Evolutionary conservation across 805 yeast genomes (phyloP), one percentile per base, ranked within the genome.

Genomic region (Nakazawaea ishiwadae): DNA sequence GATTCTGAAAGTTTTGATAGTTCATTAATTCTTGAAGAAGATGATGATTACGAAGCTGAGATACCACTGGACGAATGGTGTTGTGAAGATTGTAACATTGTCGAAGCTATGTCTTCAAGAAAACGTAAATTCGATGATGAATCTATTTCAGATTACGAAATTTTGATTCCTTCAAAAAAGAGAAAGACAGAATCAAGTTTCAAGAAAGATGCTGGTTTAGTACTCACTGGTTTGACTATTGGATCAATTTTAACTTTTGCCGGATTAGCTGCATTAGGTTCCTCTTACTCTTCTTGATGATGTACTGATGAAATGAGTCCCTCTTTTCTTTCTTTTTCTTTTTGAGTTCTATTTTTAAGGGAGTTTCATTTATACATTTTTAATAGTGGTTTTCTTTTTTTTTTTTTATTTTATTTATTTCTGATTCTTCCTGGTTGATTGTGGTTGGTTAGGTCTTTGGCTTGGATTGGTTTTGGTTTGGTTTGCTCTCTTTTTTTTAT

Each of bases 221-320:
- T 42, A 23, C n/a, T 32, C 11, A 18, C 40, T n/a, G 44, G 44
- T 19, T 6, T 37, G 8, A 16, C 41, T 2, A 9, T 42, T 16
- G 44, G 44, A 9, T 36, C 40, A 3, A n/a, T 42, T 11, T 28
- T 42, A 17, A 42, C 44, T 4, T 24, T 42, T 19, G 29, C 31
- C 8, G 37, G 40, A 9, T 32, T 42, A 18, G 34, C 38, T 3
- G 20, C 35, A n/a, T 32, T 42, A 20, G 44, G 44, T 10, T 28
- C 44, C 6, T 12, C 23, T 4, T 14, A 20, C n/a, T 36, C 23
- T 15, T 27, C 4, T 7, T 23, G 26, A 26, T 26, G 30, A n/a
- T n/a, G n/a, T n/a, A n/a, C n/a, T n/a, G n/a, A 15, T 18, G 20
- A 26, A 10, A 15, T 24, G 15, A 18, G 12, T 12, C 7, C 5